Conservation (phyloP, 164 flowering plant genomes). For the Aristolochia fimbriata region DNA sequence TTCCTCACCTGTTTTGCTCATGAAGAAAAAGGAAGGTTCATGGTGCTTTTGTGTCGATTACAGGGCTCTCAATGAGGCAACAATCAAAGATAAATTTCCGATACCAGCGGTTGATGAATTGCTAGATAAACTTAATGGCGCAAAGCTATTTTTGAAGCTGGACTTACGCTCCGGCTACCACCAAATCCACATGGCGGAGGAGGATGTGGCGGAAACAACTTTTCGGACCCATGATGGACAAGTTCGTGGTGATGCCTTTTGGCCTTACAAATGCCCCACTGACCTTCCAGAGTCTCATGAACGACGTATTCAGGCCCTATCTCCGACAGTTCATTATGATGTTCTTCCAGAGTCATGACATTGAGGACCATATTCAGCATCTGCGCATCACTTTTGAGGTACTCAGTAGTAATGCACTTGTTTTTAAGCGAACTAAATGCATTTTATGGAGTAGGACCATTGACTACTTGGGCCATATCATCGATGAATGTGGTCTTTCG, state of each 20-base stretch:
- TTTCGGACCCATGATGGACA: conserved; percentile 7
- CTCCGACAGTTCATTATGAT: conserved; percentile 1
- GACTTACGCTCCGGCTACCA: conserved; percentile 7
- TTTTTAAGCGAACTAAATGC: background rate
- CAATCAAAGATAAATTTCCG: conserved; percentile 4
- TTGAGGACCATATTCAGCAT: background rate
- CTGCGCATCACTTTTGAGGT: background rate
- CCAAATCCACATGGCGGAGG: no score
- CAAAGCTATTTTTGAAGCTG: conserved; percentile 7
- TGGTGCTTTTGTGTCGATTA: no score
- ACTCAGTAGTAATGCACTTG: background rate
- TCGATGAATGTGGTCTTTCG: no score
- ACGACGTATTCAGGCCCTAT: conserved; percentile 1
- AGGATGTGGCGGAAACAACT: conserved; percentile 7
- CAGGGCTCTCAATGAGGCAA: background rate
- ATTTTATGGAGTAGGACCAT: background rate
- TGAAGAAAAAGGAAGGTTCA: conserved; percentile 3
- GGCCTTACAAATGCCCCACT: conserved; percentile 6
- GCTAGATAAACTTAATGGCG: conserved; percentile 7
- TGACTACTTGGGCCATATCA: conserved; percentile 1
- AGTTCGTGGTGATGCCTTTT: conserved; percentile 5
- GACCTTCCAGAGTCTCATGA: conserved; percentile 7
- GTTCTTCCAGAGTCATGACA: conserved; percentile 5
- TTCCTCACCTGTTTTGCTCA: background rate
- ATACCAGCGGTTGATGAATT: conserved; percentile 4